Conservation (phyloP, 768 basidiomycete genomes). For the Tremella yokohamensis region DNA sequence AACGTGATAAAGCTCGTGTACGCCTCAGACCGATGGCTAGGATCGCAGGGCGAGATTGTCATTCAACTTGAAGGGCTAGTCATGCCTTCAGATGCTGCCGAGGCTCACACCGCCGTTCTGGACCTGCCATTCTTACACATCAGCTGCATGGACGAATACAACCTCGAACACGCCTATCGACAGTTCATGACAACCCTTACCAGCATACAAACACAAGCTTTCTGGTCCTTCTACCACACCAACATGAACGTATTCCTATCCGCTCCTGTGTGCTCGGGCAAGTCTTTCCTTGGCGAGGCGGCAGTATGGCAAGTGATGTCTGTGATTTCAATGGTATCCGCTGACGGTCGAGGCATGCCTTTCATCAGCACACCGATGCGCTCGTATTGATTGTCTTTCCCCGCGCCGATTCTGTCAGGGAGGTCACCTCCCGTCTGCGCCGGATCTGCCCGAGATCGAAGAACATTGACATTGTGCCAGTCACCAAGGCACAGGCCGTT, state of each 20-base stretch:
- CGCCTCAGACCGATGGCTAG: constrained; percentile 89
- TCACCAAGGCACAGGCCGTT: constrained; percentile 46
- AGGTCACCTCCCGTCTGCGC: constrained; percentile 53
- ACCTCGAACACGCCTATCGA: constrained; percentile 56
- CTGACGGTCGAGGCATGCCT: constrained; percentile 58
- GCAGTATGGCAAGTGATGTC: constrained; percentile 62
- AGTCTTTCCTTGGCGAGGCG: constrained; percentile 68
- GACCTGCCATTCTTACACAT: constrained; percentile 71
- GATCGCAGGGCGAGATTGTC: constrained; percentile 70
- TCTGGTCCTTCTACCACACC: constrained; percentile 75
- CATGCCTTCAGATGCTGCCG: constrained; percentile 63
- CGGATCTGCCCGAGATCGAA: constrained; percentile 22
- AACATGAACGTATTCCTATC: constrained; percentile 66
- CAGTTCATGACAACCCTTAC: constrained; percentile 63
- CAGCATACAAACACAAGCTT: constrained; percentile 80
- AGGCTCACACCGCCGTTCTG: constrained; percentile 60
- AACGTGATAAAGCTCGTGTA: constrained; percentile 69
- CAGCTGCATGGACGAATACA: constrained; percentile 56
- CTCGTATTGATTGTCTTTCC: constrained; percentile 68
- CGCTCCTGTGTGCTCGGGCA: constrained; percentile 76
- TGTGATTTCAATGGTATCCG: not conserved
- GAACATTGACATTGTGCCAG: constrained; percentile 53
- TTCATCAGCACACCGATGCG: constrained; percentile 54
- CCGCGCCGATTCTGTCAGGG: constrained; percentile 59
- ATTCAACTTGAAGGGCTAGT: constrained; percentile 65